phyloP scores from a whole-genome alignment of 495 filamentous ascomycete species.

The Cladorrhinum samala region DNA sequence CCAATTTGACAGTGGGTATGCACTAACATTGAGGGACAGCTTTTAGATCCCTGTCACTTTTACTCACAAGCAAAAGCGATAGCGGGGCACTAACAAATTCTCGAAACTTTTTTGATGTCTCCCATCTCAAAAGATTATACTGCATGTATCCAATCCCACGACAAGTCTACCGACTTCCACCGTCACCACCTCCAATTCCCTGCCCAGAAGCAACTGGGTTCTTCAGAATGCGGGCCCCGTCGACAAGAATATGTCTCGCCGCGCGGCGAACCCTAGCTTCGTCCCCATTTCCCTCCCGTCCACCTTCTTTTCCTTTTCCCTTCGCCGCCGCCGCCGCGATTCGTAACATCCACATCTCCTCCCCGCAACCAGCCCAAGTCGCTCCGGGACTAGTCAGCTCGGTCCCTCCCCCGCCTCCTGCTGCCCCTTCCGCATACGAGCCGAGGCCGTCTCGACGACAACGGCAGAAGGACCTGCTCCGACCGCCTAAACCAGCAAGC shows the following conservation, averaged over 20 bases:
- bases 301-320: not conserved
- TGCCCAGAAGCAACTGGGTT: not conserved
- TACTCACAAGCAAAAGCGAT: too few relatives aligned
- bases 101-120: too few relatives aligned
- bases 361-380: conserved; percentile 41
- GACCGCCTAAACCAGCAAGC: too few relatives aligned
- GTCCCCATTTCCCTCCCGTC: not conserved
- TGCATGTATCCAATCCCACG: conserved; percentile 11
- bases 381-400: conserved; percentile 62
- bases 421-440: conserved; percentile 27
- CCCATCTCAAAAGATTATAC: too few relatives aligned
- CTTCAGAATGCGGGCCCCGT: too few relatives aligned
- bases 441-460: conserved; percentile 50
- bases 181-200: not conserved
- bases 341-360: conserved; percentile 37
- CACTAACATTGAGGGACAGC: not conserved
- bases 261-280: conserved; percentile 4
- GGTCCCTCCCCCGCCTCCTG: conserved; percentile 73
- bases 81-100: too few relatives aligned
- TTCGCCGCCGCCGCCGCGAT: not conserved
- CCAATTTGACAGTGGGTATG: not conserved
- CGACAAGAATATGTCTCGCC: conserved; percentile 14
- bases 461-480: conserved; percentile 20
- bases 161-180: not conserved
- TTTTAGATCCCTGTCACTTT: not conserved